Base-by-base conservation (phyloP, 2,329 filamentous ascomycete species). In the Chaetomiaceae sp. region DNA sequence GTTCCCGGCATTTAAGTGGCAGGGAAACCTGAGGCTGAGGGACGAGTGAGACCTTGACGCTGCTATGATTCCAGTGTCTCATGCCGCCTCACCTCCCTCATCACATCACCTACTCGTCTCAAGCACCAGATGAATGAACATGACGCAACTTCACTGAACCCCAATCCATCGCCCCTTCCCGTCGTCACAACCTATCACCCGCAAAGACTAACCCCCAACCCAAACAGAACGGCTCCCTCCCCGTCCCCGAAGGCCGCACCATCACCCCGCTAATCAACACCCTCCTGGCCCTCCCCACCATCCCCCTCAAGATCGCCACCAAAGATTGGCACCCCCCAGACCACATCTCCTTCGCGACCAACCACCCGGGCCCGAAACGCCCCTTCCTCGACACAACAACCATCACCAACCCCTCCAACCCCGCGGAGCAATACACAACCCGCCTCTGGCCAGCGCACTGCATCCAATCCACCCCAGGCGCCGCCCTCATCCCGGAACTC, bases 371-470 rank as follows among this genome's bases (percentile, higher is more conserved):
- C 25, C 42, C 19, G 17, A 84, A 86, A 62, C 67, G 73, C 54
- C 82, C 92, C 0, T 96, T 87, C 66, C 72, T 76, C 30, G 85
- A 86, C 34, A 71, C 69, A 27, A 73, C 82, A 45, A 81, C 73
- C 3, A 82, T 96, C 63, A 64, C 65, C 47, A 88, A 91, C 68
- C 87, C 87, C 1, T 58, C 70, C 57, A 82, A 88, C 68, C 66
- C 79, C 4, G 61, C 73, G 8, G 82, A 87, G 65, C 76, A 71
- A 20, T 85, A 89, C 70, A 68, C 73, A 35, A 84, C 85, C 48
- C 76, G 81, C 34, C 77, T 99, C 9, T 99, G 93, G 93, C 93
- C 93, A 0, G 80, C 81, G 19, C 93, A 99, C 72, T 97, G 93
- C 70, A 78, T 97, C 8, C 85, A 89, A 63, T 74, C 74, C 39